Conservation (phyloP, 257 asterid species). For the Penstemon eatonii region DNA sequence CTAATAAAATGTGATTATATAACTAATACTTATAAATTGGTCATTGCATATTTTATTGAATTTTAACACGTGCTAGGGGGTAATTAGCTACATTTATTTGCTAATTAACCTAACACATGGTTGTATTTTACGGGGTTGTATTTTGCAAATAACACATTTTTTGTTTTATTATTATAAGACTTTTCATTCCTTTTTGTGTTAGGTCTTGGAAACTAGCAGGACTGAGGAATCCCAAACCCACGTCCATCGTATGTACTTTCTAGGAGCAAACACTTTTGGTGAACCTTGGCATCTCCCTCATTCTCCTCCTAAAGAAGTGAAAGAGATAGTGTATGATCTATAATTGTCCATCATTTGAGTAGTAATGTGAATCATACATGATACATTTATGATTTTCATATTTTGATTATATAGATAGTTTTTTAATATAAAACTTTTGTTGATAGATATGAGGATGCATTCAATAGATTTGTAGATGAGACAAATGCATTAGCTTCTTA, state of each 20-base stretch:
- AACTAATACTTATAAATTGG: too few species aligned
- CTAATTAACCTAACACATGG: too few species aligned
- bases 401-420: constrained; percentile 13
- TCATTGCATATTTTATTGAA: too few species aligned
- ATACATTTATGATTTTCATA: neutral
- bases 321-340: constrained; percentile 74
- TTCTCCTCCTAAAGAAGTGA: constrained; percentile 87
- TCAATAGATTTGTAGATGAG: constrained; percentile 83
- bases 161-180: constrained; percentile 21
- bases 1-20: too few species aligned
- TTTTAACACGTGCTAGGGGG: too few species aligned
- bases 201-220: constrained; percentile 90
- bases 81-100: too few species aligned
- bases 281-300: constrained; percentile 92
- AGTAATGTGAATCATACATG: neutral
- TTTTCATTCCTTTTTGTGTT: constrained; percentile 21
- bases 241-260: constrained; percentile 83
- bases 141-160: neutral
- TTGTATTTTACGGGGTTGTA: too few species aligned
- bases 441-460: constrained; percentile 87
- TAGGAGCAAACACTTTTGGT: constrained; percentile 78
- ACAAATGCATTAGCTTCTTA: constrained; percentile 76
- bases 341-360: constrained; percentile 2
- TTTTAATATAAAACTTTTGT: constrained; percentile 18
- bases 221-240: constrained; percentile 79